phyloP scores from a whole-genome alignment of 768 basidiomycete genomes.

The Amanita phalloides region DNA sequence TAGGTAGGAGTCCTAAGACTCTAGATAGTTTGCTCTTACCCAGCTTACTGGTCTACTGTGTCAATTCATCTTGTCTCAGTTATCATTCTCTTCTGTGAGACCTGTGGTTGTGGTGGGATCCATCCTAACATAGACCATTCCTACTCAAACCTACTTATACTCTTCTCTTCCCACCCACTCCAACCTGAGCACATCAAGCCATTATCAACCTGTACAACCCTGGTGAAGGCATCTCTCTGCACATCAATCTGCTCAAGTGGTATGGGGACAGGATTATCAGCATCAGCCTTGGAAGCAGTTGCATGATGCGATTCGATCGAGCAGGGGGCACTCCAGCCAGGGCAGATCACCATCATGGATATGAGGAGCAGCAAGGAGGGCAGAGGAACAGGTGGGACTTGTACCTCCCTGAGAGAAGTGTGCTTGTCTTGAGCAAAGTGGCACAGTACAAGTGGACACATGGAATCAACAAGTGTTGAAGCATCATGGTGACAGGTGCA shows the following conservation, averaged over 20 bases:
- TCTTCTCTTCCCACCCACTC: conserved; percentile 48
- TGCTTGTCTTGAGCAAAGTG: conserved; percentile 69
- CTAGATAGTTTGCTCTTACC: too few relatives aligned
- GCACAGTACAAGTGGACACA: conserved; percentile 86
- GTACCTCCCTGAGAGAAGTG: conserved; percentile 66
- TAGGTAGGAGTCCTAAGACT: too few relatives aligned
- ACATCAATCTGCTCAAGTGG: conserved; percentile 75
- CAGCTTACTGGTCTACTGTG: too few relatives aligned
- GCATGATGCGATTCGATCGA: conserved; percentile 66
- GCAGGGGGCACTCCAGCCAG: too few relatives aligned
- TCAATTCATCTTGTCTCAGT: too few relatives aligned
- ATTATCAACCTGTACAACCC: conserved; percentile 88
- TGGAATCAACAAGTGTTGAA: too few relatives aligned
- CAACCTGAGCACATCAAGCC: conserved; percentile 57
- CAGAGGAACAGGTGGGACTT: conserved; percentile 31
- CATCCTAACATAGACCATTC: conserved; percentile 25
- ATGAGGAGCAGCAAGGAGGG: conserved; percentile 4
- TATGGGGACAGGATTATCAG: conserved; percentile 89
- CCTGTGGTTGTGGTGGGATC: too few relatives aligned
- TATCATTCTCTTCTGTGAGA: too few relatives aligned
- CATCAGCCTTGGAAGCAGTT: conserved; percentile 71
- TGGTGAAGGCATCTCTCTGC: conserved; percentile 82
- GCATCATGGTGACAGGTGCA: too few relatives aligned
- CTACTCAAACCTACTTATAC: conserved; percentile 39
- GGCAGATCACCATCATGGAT: not conserved